phyloP scores from a whole-genome alignment of 2,329 filamentous ascomycete species.

The Colletotrichum siamense region DNA sequence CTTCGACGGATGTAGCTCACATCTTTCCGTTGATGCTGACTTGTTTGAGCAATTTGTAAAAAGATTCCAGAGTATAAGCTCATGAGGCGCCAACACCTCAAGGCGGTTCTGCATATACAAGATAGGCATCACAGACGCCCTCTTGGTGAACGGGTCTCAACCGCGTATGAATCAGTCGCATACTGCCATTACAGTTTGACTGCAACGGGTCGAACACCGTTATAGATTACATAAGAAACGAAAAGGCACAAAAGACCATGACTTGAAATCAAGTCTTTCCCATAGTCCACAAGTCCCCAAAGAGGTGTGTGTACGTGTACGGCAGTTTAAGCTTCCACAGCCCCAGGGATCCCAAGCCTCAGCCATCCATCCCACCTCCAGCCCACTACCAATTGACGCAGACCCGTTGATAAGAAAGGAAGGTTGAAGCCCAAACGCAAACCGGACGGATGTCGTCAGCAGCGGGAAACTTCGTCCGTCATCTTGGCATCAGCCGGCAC shows the following conservation, averaged over 20 bases:
- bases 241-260: neutral
- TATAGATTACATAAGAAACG: neutral
- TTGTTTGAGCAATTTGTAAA: neutral
- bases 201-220: neutral
- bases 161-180: neutral
- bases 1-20: neutral
- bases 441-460: neutral
- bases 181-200: rapidly evolving
- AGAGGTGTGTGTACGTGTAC: neutral
- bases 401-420: neutral
- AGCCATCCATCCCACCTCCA: neutral
- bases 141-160: neutral
- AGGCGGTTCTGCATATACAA: neutral
- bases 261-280: neutral
- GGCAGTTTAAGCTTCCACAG: neutral
- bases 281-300: neutral
- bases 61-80: neutral
- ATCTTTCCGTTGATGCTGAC: neutral
- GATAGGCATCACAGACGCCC: neutral
- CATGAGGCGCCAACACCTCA: neutral
- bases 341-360: neutral
- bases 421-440: neutral
- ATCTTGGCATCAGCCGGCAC: neutral
- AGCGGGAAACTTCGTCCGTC: neutral
- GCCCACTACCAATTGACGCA: neutral